Percentiles rank a stretch among this genome's conserved stretches.
phyloP scores from a whole-genome alignment of 495 filamentous ascomycete species.

The Lophiostoma macrostomum region DNA sequence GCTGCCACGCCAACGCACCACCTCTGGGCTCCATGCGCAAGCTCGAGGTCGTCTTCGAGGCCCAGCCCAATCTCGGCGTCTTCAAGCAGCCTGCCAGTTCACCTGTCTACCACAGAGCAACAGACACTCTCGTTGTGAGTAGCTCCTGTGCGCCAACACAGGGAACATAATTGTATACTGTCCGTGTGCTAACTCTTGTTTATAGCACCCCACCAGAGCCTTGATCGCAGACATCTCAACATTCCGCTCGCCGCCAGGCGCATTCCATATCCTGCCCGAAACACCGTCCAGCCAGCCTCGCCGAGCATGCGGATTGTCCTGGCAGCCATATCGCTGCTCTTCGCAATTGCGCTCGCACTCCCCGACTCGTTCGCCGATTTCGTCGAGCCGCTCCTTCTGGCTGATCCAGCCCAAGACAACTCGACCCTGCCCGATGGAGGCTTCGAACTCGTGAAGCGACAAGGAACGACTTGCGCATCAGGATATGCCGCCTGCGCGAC shows the following conservation, averaged over 20 bases:
- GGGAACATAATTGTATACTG: too few relatives aligned
- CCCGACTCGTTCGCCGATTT: constrained; percentile 26
- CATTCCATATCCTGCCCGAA: constrained; percentile 10
- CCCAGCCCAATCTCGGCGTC: too few relatives aligned
- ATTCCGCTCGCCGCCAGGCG: constrained; percentile 18
- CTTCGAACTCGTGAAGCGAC: constrained; percentile 33
- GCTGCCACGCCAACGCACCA: too few relatives aligned
- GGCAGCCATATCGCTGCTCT: constrained; percentile 9
- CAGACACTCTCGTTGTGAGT: too few relatives aligned
- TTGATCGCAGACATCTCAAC: background rate
- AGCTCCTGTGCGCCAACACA: too few relatives aligned
- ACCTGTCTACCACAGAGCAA: too few relatives aligned
- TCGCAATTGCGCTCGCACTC: constrained; percentile 23
- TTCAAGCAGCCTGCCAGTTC: too few relatives aligned
- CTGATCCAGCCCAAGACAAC: constrained; percentile 16
- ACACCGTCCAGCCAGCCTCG: background rate
- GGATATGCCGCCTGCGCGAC: constrained; percentile 53
- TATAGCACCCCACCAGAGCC: constrained; percentile 2
- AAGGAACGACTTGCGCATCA: constrained; percentile 45
- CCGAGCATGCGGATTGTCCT: constrained; percentile 28
- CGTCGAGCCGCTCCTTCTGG: constrained; percentile 17
- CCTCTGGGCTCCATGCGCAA: too few relatives aligned
- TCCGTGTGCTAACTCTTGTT: constrained; percentile 6
- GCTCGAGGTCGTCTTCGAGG: too few relatives aligned
- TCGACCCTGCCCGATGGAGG: constrained; percentile 20